Evolutionary conservation across 805 yeast species (phyloP).

Genomic region (Suhomyces kilbournensis): DNA sequence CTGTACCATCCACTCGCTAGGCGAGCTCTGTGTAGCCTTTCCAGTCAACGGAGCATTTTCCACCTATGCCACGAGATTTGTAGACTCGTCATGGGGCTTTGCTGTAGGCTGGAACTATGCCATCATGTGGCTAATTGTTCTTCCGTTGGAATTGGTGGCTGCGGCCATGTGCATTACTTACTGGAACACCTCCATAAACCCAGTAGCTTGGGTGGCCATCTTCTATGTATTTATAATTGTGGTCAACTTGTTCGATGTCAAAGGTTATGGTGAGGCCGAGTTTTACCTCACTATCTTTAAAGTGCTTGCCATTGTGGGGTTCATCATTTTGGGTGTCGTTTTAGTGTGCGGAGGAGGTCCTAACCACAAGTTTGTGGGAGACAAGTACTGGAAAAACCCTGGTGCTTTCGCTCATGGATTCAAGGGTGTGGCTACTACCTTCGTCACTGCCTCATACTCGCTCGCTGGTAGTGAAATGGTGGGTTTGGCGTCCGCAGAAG

Average conservation of each 20-base stretch:
- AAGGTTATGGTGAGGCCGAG: conserved; percentile 39
- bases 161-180: conserved; percentile 35
- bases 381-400: conserved; percentile 27
- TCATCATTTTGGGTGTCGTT: conserved; percentile 34
- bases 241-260: conserved; percentile 35
- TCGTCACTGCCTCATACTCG: conserved; percentile 37
- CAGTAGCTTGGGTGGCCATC: conserved; percentile 37
- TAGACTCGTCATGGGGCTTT: conserved; percentile 40
- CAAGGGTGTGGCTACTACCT: conserved; percentile 37
- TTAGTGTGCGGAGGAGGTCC: conserved; percentile 41
- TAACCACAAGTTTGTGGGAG: conserved; percentile 34
- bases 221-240: conserved; percentile 28
- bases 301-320: conserved; percentile 35
- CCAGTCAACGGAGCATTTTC: conserved; percentile 39
- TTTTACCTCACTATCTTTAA: conserved; percentile 30
- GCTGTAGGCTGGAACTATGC: conserved; percentile 41
- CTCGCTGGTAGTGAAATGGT: conserved; percentile 39
- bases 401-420: conserved; percentile 39
- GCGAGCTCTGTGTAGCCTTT: conserved; percentile 57
- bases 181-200: conserved; percentile 34
- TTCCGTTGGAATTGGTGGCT: conserved; percentile 38
- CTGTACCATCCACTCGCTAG: conserved; percentile 59
- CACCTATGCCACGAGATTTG: conserved; percentile 36
- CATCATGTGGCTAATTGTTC: conserved; percentile 35
- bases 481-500: conserved; percentile 39